phyloP scores from a whole-genome alignment of 2,329 filamentous ascomycete species.

The Alternaria hordeiaustralica region DNA sequence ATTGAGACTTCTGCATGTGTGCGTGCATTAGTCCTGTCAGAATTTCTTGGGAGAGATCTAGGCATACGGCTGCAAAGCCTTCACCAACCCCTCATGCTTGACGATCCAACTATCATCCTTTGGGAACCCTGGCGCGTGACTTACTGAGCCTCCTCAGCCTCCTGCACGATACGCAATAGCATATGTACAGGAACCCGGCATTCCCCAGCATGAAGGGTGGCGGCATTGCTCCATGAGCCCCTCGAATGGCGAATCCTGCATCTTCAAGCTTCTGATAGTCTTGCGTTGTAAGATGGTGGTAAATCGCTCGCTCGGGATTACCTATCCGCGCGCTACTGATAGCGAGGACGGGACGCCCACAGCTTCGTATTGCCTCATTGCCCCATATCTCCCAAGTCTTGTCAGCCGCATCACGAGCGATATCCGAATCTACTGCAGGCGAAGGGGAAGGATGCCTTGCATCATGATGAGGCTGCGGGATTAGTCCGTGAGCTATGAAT shows the following conservation, averaged over 20 bases:
- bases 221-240: conserved; percentile 60
- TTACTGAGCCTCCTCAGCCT: conserved; percentile 58
- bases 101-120: conserved; percentile 30
- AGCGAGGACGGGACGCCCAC: conserved; percentile 39
- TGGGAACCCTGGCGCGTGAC: conserved; percentile 31
- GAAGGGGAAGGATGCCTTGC: conserved; percentile 36
- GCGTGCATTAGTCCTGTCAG: background rate
- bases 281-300: conserved; percentile 56
- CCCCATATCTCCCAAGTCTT: conserved; percentile 40
- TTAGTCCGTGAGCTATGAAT: conserved; percentile 28
- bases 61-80: conserved; percentile 15
- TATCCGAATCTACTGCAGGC: conserved; percentile 25
- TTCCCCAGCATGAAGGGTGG: conserved; percentile 65
- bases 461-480: conserved; percentile 39
- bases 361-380: conserved; percentile 36
- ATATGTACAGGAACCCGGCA: conserved; percentile 54
- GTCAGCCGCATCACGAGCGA: conserved; percentile 34
- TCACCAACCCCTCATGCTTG: conserved; percentile 30
- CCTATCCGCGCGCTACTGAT: conserved; percentile 38
- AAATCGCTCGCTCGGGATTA: conserved; percentile 33
- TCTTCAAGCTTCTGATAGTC: conserved; percentile 62
- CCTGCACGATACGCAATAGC: conserved; percentile 62
- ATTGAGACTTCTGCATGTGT: background rate
- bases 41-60: background rate
- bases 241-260: conserved; percentile 57